Evolutionary conservation across 1,139 yeast genomes (phyloP), one percentile per base, ranked within the genome.

Genomic region (Candida tropicalis): DNA sequence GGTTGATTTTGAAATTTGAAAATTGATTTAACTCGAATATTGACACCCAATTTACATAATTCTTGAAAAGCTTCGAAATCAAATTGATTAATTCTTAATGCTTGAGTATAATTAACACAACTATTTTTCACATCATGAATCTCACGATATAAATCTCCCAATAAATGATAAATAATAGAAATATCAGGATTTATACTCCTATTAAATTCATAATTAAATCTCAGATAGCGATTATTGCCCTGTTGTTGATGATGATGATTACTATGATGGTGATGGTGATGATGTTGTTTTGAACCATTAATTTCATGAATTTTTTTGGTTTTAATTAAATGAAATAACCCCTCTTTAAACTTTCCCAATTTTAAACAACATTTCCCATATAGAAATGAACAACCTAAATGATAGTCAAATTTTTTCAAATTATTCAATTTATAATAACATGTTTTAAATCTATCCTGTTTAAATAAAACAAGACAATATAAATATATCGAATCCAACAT

Each of bases 61-160:
- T 84, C 83, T 53, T 86, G 89, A 49, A 87, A 81, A 0, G 97
- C 91, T 57, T 89, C 97, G 77, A 95, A 90, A 40, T 89, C 75
- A 59, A 75, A 88, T 20, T 95, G 96, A 59, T 93, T 87, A 46
- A 75, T 64, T 47, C 80, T 79, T 44, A 89, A 69, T 0, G 95
- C 87, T 51, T 77, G 79, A 0, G 87, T 77, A 61, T 84, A 87
- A 54, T 81, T 77, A 40, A 83, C 67, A 0, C 86, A 78, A 43
- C 95, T 83, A 47, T 82, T 80, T 49, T 82, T 79, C 7, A 70
- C 60, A 57, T 86, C 89, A 12, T 84, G 86, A 9, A 73, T 61
- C 8, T 75, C 75, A 16, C 65, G 65, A 57, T 85, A 83, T 41
- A 91, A 66, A 51, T 83, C 86, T 0, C 95, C 99, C 46, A 89